A percentile compares a stretch with the other conserved stretches of the same genome.
phyloP scores from a whole-genome alignment of 2,329 filamentous ascomycete species.

The Sarocladiaceae sp. region DNA sequence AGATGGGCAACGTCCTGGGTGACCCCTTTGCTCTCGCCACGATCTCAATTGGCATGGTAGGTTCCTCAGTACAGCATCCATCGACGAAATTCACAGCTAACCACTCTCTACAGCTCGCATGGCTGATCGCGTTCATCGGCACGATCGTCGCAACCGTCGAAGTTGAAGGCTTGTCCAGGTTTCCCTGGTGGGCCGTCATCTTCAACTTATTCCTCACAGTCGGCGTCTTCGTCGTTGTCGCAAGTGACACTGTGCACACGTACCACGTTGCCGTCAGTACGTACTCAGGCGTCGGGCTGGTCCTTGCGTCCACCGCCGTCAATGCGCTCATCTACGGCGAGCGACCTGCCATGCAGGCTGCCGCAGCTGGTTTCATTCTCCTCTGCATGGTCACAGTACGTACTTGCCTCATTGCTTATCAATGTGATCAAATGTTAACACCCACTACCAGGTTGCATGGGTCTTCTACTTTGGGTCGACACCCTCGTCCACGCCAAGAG shows the following conservation, averaged over 20 bases:
- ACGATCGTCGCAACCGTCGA: conserved; percentile 67
- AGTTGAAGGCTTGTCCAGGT: conserved; percentile 56
- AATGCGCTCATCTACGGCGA: conserved; percentile 78
- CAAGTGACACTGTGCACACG: conserved; percentile 74
- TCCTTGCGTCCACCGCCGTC: conserved; percentile 78
- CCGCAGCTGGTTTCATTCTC: conserved; percentile 87
- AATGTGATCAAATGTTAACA: not conserved
- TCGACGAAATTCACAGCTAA: not conserved
- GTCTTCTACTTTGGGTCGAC: conserved; percentile 98
- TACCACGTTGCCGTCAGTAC: conserved; percentile 91
- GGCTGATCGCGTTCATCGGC: conserved; percentile 86
- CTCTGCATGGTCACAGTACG: conserved; percentile 87
- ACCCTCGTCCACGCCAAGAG: conserved; percentile 75
- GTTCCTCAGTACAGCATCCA: conserved; percentile 28
- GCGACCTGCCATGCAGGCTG: conserved; percentile 70
- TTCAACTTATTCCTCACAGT: conserved; percentile 80
- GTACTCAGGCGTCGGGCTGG: conserved; percentile 75
- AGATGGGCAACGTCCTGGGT: conserved; percentile 82
- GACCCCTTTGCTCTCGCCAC: conserved; percentile 95
- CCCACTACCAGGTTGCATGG: conserved; percentile 71
- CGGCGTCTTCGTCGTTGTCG: conserved; percentile 75
- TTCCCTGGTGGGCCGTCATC: conserved; percentile 85
- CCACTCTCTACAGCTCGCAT: conserved; percentile 70
- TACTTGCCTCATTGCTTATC: not conserved
- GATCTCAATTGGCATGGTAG: conserved; percentile 82